Percentiles rank a stretch among this genome's conserved stretches.
Conservation (phyloP, 192 early-diverging fungal genomes). For the Podila horticola region DNA sequence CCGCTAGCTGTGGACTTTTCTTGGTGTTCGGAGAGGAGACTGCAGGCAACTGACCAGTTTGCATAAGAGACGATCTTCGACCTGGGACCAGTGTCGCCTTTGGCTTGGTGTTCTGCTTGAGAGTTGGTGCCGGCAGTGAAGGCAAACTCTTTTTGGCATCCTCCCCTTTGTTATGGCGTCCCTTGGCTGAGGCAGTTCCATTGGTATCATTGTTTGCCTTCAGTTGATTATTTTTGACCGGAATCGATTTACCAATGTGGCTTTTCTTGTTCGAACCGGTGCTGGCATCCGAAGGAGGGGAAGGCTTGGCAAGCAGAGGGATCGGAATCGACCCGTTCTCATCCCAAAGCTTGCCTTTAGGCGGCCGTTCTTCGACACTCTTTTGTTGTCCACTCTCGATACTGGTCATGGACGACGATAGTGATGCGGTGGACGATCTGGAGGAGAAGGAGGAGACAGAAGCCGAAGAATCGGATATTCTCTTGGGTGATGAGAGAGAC, state of each 20-base stretch:
- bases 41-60: neutral
- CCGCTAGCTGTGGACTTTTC: neutral
- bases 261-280: neutral
- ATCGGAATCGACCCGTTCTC: neutral
- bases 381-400: neutral
- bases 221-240: neutral
- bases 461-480: neutral
- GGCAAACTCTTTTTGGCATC: neutral
- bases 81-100: neutral
- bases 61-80: neutral
- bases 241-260: neutral
- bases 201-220: neutral
- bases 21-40: neutral
- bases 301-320: neutral
- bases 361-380: neutral
- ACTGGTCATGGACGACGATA: conserved; percentile 12
- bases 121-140: neutral
- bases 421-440: conserved; percentile 18
- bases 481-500: neutral
- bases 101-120: conserved; percentile 2
- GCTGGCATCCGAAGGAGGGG: neutral
- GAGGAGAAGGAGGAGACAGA: conserved; percentile 9
- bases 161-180: neutral
- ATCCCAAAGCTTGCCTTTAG: conserved; percentile 1
- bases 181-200: neutral